These are phyloP conservation scores for Bryum argenteum DNA, from an alignment of 225 moss, liverwort and hornwort species.

Conservation along the genomic window DNA sequence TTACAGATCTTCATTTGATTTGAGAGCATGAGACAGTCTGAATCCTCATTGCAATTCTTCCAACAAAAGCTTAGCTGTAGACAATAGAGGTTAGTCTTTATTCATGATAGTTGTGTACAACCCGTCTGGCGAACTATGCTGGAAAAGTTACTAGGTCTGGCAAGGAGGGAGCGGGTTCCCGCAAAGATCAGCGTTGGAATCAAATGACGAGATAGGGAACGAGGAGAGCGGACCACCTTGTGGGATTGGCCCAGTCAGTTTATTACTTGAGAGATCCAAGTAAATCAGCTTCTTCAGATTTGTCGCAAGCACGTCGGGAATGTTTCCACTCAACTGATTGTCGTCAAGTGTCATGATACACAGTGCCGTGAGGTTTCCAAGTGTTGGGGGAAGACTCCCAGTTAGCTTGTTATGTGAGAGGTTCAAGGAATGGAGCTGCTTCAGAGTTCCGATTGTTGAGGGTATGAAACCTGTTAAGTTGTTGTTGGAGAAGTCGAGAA, in stretches of 20 bases:
- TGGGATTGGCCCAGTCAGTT: constrained; percentile 33
- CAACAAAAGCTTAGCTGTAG: constrained; percentile 8
- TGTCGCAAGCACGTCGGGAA: constrained; percentile 26
- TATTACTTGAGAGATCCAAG: constrained; percentile 38
- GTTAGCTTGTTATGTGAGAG: constrained; percentile 34
- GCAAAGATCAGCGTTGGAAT: constrained; percentile 39
- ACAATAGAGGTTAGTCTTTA: constrained; percentile 19
- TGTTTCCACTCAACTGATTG: constrained; percentile 43
- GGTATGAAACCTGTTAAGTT: constrained; percentile 27
- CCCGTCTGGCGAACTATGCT: constrained; percentile 19
- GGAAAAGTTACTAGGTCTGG: constrained; percentile 7
- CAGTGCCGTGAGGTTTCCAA: constrained; percentile 33
- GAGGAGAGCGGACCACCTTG: constrained; percentile 36
- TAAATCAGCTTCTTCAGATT: constrained; percentile 19
- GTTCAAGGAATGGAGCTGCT: constrained; percentile 33
- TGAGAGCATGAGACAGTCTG: background rate
- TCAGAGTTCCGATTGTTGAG: constrained; percentile 24
- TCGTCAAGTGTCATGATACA: constrained; percentile 35
- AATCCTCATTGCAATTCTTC: constrained; percentile 1
- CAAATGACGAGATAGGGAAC: constrained; percentile 34
- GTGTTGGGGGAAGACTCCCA: constrained; percentile 30
- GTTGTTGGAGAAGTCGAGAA: constrained; percentile 38
- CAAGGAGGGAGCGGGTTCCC: constrained; percentile 43
- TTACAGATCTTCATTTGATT: background rate
- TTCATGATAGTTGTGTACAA: constrained; percentile 21